These are phyloP conservation scores for Rhododendron simsii DNA, from an alignment of 148 eudicot genomes.

Conservation along the genomic window DNA sequence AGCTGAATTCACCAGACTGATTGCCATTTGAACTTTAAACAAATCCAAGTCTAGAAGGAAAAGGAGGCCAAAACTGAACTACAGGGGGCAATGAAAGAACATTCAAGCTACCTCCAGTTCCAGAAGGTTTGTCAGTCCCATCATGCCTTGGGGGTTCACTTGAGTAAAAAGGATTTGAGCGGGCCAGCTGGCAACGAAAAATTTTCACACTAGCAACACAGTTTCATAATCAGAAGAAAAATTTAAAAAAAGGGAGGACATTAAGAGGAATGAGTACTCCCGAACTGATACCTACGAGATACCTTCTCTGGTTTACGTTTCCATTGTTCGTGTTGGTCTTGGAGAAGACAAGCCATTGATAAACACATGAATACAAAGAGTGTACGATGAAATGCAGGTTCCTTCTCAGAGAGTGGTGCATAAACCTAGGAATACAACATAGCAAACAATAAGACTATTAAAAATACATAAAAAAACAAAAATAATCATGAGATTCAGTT, in stretches of 20 bases:
- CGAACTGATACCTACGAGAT: conserved; percentile 53
- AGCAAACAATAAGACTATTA: background rate
- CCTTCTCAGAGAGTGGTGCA: conserved; percentile 61
- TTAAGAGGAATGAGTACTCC: background rate
- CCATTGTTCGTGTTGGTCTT: conserved; percentile 91
- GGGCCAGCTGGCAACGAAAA: conserved; percentile 70
- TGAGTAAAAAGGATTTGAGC: conserved; percentile 59
- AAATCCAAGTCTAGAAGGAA: background rate
- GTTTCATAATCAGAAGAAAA: conserved; percentile 8
- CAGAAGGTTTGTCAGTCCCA: conserved; percentile 53
- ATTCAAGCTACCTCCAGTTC: conserved; percentile 49
- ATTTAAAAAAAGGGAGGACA: conserved; percentile 8
- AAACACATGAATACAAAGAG: conserved; percentile 79
- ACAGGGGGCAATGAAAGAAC: background rate
- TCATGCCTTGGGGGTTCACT: conserved; percentile 46
- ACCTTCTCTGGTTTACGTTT: conserved; percentile 49
- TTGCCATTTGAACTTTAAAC: background rate
- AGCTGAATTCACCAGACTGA: background rate
- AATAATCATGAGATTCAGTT: background rate
- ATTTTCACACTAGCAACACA: conserved; percentile 61
- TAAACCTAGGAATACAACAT: conserved; percentile 42
- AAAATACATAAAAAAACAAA: background rate
- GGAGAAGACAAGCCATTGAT: conserved; percentile 70
- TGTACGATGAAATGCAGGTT: conserved; percentile 66
- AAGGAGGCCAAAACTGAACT: background rate